Base-by-base conservation (phyloP, 495 filamentous ascomycete genomes). In the Schizothecium vesticola region DNA sequence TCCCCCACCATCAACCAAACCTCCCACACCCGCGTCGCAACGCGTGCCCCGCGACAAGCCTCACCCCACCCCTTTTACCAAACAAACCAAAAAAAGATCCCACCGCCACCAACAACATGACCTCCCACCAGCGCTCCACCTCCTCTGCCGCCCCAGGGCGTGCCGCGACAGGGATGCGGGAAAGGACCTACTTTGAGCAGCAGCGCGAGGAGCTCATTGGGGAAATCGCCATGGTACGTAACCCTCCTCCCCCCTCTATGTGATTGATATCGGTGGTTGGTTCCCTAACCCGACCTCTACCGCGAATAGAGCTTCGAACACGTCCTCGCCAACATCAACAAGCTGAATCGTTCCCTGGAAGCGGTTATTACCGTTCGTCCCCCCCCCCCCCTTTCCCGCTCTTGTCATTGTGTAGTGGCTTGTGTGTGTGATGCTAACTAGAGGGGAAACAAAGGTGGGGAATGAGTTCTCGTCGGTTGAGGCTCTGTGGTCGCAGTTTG, bases 401-500 rank as follows among this genome's bases (percentile, higher is more conserved):
- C n/a, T n/a, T n/a, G n/a, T n/a, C n/a, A n/a, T n/a, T n/a, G n/a
- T n/a, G n/a, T n/a, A n/a, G n/a, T n/a, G n/a, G n/a, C n/a, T n/a
- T 59, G 36, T 13, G 57, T 57, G 43, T 31, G 24, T 1, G 58
- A 23, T 65, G 9, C 3, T n/a, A 19, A 12, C 33, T 36, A 12
- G 19, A 22, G 12, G 29, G 11, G 2, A n/a, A 51, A 19, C 59
- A 21, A 57, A 94, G 91, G 92, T 99, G 28, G 95, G 95, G 9
- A 97, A 97, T 76, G 95, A 99, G 74, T 98, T 99, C 76, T 87
- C 91, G n/a, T 92, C 91, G 10, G 95, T 99, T 21, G 95, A 99
- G 79, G 92, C 92, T 26, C 85, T 99, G 36, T 99, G 95, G 95
- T 93, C 90, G 36, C 92, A 96, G 68, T 99, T 99, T 74, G 95